Evolutionary conservation across 257 asterid species (phyloP).

Genomic region (Forsythia viridissima): DNA sequence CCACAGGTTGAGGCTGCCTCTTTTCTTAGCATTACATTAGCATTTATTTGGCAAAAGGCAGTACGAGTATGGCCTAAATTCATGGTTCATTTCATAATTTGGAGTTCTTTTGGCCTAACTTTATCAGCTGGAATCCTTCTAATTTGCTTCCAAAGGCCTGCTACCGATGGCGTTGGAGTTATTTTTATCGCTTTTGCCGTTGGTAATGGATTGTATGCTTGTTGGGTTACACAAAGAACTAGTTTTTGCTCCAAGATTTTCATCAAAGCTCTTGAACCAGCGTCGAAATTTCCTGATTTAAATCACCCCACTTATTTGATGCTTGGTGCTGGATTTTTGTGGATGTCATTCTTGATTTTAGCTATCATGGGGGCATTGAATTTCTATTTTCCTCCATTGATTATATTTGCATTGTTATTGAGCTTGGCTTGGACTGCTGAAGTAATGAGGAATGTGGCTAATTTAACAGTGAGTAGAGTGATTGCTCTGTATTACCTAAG

Average conservation of each 20-base stretch:
- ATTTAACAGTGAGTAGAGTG: conserved; percentile 76
- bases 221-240: conserved; percentile 89
- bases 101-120: conserved; percentile 76
- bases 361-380: conserved; percentile 85
- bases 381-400: conserved; percentile 65
- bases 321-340: conserved; percentile 82
- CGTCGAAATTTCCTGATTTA: conserved; percentile 62
- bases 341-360: conserved; percentile 93
- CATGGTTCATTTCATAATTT: conserved; percentile 81
- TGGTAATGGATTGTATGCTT: conserved; percentile 87
- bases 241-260: conserved; percentile 73
- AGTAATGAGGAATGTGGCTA: conserved; percentile 97
- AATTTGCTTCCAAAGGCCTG: conserved; percentile 82
- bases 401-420: conserved; percentile 56
- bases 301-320: conserved; percentile 79
- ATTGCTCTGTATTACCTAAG: conserved; percentile 86
- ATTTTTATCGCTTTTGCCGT: conserved; percentile 62
- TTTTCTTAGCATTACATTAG: conserved; percentile 75
- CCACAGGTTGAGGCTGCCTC: conserved; percentile 94
- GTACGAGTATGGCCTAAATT: conserved; percentile 80
- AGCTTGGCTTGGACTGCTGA: conserved; percentile 92
- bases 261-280: conserved; percentile 79
- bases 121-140: conserved; percentile 80
- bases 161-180: conserved; percentile 77
- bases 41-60: conserved; percentile 88